phyloP scores from a whole-genome alignment of 2,329 filamentous ascomycete species.

The Herpotrichia juniperi region DNA sequence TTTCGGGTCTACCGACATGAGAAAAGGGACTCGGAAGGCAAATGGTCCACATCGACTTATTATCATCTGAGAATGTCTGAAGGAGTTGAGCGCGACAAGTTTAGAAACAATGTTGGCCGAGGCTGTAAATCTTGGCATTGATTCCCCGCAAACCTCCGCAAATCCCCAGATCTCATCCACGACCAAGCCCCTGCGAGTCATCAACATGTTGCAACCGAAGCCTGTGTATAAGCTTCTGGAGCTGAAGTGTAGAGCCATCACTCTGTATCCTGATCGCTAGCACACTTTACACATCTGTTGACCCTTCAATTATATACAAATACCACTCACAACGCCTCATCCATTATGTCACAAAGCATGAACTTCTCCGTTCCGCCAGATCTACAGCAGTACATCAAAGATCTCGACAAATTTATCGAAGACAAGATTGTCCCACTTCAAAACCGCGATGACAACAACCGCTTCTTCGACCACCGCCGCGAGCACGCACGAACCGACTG shows the following conservation, averaged over 20 bases:
- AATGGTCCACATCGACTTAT: neutral
- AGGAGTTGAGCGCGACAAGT: neutral
- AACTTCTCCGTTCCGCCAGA: constrained; percentile 62
- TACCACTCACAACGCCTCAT: neutral
- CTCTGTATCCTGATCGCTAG: constrained; percentile 15
- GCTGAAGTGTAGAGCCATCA: neutral
- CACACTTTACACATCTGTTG: neutral
- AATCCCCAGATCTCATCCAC: constrained; percentile 13
- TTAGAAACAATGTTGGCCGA: constrained; percentile 5
- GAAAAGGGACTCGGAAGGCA: neutral
- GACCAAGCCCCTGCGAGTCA: constrained; percentile 35
- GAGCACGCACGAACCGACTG: constrained; percentile 68
- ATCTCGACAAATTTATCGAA: constrained; percentile 65
- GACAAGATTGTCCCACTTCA: constrained; percentile 61
- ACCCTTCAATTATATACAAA: neutral
- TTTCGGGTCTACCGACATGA: constrained; percentile 1
- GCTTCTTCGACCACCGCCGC: constrained; percentile 70
- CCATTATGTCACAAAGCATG: constrained; percentile 44
- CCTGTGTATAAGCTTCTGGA: constrained; percentile 10
- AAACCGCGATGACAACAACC: constrained; percentile 62
- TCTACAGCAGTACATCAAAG: constrained; percentile 54
- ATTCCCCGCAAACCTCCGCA: constrained; percentile 21
- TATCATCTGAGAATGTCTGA: neutral
- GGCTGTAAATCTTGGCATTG: constrained; percentile 15
- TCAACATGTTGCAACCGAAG: constrained; percentile 31